Base-by-base conservation (phyloP, 441 rosid genomes). In the Gossypium trilobum region DNA sequence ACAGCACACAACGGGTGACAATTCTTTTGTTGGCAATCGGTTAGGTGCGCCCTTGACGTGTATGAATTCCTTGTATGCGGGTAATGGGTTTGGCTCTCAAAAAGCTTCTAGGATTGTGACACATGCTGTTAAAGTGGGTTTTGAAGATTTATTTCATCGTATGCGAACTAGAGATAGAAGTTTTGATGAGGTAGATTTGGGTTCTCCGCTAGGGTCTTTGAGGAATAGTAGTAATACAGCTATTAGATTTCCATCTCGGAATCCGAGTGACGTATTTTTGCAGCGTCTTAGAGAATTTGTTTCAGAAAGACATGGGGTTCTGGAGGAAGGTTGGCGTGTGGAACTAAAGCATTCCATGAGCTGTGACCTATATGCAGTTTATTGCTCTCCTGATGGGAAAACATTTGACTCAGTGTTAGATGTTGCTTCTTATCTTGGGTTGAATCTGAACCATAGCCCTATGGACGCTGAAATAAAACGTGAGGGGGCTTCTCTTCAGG, bases 391-490 rank as follows among this genome's bases (percentile, higher is more conserved):
- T 29, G 92, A 85, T 84, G 97, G 97, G 64, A 87, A 81, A 82
- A 84, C 82, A 27, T 93, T 93, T 87, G 86, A 85, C 78, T 87
- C 97, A 44, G 72, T 89, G 85, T 76, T 80, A 73, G 96, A 88
- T 82, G 98, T 93, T 86, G 97, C 94, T 78, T 74, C 76, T 77
- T 84, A 91, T 87, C 90, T 93, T 76, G 98, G 97, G 36, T 76
- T 93, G 86, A 70, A 74, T 64, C 57, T 88, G 44, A 86, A 73
- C 74, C 71, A 74, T 81, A 81, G 63, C 75, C 78, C 80, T 73
- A 67, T 81, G 80, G 89, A 84, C 68, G 36, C 80, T 14, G 87
- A 83, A 73, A 73, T 80, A 39, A 83, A 80, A 76, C 75, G 65
- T 57, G 87, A 82, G 79, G 85, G 79, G 55, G 80, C 85, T 81